Evolutionary conservation across 2,329 filamentous ascomycete species (phyloP).

Genomic region (Fulvia fulva): DNA sequence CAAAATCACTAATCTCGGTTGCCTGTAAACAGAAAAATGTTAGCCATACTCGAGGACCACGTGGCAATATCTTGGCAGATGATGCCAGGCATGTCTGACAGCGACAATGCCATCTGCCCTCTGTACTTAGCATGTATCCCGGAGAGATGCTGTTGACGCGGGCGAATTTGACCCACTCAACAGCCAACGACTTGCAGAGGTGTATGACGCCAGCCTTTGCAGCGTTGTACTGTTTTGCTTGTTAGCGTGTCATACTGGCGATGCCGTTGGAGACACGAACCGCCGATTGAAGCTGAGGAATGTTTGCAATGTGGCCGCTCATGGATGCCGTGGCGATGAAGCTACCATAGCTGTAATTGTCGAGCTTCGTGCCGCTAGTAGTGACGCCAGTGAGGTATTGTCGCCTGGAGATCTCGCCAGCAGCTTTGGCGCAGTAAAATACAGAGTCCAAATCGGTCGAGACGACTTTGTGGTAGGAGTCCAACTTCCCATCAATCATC

Average conservation of each 20-base stretch:
- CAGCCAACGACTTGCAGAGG: constrained; percentile 52
- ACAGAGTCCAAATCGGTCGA: constrained; percentile 61
- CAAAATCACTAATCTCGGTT: constrained; percentile 51
- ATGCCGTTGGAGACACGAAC: not conserved
- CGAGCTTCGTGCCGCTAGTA: constrained; percentile 36
- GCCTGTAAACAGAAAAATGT: constrained; percentile 20
- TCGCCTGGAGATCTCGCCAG: constrained; percentile 64
- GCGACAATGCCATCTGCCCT: too few relatives aligned
- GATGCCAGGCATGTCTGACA: too few relatives aligned
- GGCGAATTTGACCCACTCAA: constrained; percentile 55
- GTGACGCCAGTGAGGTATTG: constrained; percentile 66
- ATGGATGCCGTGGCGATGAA: constrained; percentile 46
- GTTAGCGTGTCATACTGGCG: not conserved
- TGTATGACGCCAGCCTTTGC: constrained; percentile 56
- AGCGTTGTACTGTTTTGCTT: constrained; percentile 44
- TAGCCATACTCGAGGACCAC: too few relatives aligned
- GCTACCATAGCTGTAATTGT: constrained; percentile 42
- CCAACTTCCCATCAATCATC: constrained; percentile 61
- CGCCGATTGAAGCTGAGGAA: constrained; percentile 52
- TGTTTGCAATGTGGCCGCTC: constrained; percentile 33
- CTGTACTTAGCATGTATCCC: constrained; percentile 42
- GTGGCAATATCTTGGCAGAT: too few relatives aligned
- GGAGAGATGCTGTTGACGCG: constrained; percentile 54
- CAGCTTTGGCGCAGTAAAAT: constrained; percentile 46
- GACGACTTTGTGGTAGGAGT: constrained; percentile 65